These are phyloP conservation scores for Glaciozyma martinii DNA, from an alignment of 768 basidiomycete species.

Conservation along the genomic window DNA sequence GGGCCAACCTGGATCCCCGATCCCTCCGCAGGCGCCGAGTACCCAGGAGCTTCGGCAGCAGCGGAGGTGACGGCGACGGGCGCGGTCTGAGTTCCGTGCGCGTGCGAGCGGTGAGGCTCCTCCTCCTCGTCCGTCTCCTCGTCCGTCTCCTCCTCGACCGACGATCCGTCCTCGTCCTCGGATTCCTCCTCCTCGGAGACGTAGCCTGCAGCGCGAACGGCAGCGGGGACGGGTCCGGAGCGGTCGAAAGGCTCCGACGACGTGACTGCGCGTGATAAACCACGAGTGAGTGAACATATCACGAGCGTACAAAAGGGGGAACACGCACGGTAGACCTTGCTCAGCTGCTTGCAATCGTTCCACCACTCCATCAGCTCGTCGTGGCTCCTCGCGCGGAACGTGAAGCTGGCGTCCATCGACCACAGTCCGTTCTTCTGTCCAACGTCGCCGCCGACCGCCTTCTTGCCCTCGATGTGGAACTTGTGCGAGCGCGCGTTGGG, in stretches of 20 bases:
- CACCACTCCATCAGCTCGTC: conserved; percentile 99
- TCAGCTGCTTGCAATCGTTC: conserved; percentile 64
- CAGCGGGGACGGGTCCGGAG: conserved; percentile 82
- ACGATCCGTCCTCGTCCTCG: conserved; percentile 53
- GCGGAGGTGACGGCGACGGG: conserved; percentile 1
- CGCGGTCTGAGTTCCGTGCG: not conserved
- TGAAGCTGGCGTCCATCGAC: conserved; percentile 54
- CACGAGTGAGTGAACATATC: conserved; percentile 43
- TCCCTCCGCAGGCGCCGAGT: conserved; percentile 27
- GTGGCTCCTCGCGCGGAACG: conserved; percentile 74
- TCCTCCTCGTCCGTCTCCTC: conserved; percentile 30
- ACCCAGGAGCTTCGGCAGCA: conserved; percentile 19
- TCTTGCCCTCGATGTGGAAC: conserved; percentile 91
- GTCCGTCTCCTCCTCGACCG: conserved; percentile 47
- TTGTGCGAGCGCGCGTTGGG: conserved; percentile 64
- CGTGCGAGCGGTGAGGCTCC: conserved; percentile 13
- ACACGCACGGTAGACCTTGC: conserved; percentile 36
- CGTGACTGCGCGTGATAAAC: conserved; percentile 47
- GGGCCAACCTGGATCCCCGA: conserved; percentile 25
- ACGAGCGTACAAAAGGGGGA: conserved; percentile 46
- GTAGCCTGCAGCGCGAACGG: conserved; percentile 82
- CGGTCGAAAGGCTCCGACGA: conserved; percentile 89
- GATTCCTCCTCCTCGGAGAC: conserved; percentile 60
- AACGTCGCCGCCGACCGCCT: conserved; percentile 46
- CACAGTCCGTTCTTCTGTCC: conserved; percentile 44